Evolutionary conservation across 495 filamentous ascomycete species (phyloP).

Genomic region (Lentithecium fluviatile): DNA sequence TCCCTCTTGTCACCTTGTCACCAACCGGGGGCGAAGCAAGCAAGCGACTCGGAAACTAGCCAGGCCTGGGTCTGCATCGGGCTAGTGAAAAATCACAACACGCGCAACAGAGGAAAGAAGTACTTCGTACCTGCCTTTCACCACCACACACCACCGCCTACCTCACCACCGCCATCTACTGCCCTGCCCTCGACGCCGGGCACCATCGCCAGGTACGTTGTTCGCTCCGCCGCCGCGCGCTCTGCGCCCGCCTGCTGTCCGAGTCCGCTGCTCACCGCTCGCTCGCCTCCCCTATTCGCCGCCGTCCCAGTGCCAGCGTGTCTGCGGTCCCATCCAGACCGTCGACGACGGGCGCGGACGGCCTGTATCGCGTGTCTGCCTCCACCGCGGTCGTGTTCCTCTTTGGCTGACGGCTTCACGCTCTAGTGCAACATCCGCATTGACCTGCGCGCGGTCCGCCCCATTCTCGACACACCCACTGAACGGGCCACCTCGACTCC

Average conservation of each 20-base stretch:
- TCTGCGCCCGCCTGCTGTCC: background rate
- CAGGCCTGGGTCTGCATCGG: constrained; percentile 16
- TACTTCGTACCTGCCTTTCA: constrained; percentile 28
- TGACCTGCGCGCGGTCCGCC: constrained; percentile 36
- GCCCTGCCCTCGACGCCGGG: constrained; percentile 1
- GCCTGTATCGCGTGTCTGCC: background rate
- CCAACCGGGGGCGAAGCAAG: constrained; percentile 15
- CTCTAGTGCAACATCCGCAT: constrained; percentile 35
- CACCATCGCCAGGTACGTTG: constrained; percentile 31
- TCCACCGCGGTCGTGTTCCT: constrained; percentile 2
- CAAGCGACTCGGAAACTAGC: constrained; percentile 29
- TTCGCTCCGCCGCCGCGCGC: background rate
- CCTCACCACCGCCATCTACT: constrained; percentile 16
- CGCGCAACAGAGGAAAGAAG: constrained; percentile 33
- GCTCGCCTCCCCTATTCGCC: constrained; percentile 32
- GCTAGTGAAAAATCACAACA: constrained; percentile 31
- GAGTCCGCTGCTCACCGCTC: constrained; percentile 13
- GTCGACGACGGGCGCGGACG: constrained; percentile 9
- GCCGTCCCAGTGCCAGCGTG: background rate
- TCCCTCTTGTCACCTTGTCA: constrained; percentile 1
- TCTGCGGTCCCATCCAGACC: background rate
- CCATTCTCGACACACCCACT: constrained; percentile 28
- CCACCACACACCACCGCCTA: constrained; percentile 7
- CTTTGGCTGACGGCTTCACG: constrained; percentile 30
- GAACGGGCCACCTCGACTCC: constrained; percentile 35